Evolutionary conservation across 164 flowering plant genomes (phyloP).

Genomic region (Echeveria elegans): DNA sequence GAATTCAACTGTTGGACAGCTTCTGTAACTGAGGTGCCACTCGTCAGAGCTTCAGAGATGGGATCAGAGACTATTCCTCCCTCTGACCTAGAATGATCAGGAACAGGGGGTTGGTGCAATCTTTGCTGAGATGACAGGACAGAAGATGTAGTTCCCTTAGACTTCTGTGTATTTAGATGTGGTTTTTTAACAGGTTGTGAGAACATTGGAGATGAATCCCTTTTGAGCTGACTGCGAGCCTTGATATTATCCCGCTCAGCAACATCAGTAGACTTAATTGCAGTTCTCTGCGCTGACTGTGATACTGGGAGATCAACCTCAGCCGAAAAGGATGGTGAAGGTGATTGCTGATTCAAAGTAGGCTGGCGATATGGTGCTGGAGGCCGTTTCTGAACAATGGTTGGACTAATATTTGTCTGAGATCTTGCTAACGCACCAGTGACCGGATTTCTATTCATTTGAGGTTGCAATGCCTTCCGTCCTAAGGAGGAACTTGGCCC

Average conservation of each 20-base stretch:
- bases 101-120: slow-evolving; percentile 22
- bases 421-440: slow-evolving; percentile 18
- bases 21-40: slow-evolving; percentile 15
- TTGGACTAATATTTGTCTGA: slow-evolving; percentile 21
- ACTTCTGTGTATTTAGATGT: slow-evolving; percentile 21
- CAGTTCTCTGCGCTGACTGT: slow-evolving; percentile 11
- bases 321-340: slow-evolving; percentile 33
- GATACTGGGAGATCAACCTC: slow-evolving; percentile 23
- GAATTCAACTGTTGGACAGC: slow-evolving; percentile 33
- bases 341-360: slow-evolving; percentile 22
- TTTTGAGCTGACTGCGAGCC: too few species aligned
- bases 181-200: slow-evolving; percentile 16
- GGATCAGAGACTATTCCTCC: slow-evolving; percentile 18
- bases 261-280: not conserved
- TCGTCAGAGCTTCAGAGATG: slow-evolving; percentile 11
- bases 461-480: slow-evolving; percentile 25
- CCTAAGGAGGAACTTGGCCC: slow-evolving; percentile 23
- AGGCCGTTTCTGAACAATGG: slow-evolving; percentile 25
- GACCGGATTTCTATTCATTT: slow-evolving; percentile 15
- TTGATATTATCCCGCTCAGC: too few species aligned
- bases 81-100: slow-evolving; percentile 25
- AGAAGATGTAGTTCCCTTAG: slow-evolving; percentile 26
- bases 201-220: not conserved
- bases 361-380: not conserved
- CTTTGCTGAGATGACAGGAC: slow-evolving; percentile 19